phyloP scores from a whole-genome alignment of 2,329 filamentous ascomycete genomes.

The Pseudogymnoascus sp. region DNA sequence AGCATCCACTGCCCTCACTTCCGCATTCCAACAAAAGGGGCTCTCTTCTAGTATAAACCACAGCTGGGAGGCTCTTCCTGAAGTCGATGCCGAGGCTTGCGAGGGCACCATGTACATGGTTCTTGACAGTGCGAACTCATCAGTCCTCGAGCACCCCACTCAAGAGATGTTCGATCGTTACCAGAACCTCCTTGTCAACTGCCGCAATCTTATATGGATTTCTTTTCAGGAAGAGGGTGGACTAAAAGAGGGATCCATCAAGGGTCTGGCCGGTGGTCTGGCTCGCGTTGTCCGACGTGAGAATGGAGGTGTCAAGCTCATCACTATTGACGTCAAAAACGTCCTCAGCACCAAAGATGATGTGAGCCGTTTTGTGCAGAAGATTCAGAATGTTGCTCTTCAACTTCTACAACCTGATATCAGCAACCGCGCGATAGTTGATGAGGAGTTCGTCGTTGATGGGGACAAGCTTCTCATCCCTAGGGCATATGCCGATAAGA shows the following conservation, averaged over 20 bases:
- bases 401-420: neutral
- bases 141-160: neutral
- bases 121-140: neutral
- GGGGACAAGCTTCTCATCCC: neutral
- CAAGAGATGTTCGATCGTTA: neutral
- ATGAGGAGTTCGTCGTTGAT: neutral
- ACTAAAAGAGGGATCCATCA: neutral
- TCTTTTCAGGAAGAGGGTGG: neutral
- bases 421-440: neutral
- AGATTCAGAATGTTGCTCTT: neutral
- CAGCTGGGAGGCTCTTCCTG: neutral
- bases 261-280: conserved; percentile 10
- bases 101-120: neutral
- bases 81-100: neutral
- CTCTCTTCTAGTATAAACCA: neutral
- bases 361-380: neutral
- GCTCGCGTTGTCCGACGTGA: conserved; percentile 12
- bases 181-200: neutral
- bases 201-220: neutral
- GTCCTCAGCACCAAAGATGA: neutral
- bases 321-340: conserved; percentile 12
- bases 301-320: conserved; percentile 13
- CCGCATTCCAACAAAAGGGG: neutral
- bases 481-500: neutral
- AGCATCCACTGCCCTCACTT: neutral